Base-by-base conservation (phyloP, 1,139 yeast species). In the Saccharomyces hybrid region DNA sequence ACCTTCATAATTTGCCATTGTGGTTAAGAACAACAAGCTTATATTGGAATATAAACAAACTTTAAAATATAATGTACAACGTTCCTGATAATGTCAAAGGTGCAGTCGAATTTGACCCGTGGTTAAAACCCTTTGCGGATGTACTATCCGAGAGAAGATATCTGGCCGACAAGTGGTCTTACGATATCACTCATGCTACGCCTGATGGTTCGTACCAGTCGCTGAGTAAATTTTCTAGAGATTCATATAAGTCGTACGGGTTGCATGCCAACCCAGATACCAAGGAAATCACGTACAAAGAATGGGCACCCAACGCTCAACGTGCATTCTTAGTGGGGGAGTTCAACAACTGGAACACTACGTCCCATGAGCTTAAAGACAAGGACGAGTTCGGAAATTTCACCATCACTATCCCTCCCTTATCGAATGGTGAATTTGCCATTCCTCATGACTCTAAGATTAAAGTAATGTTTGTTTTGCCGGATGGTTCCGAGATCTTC, bases 231-330 rank as follows among this genome's bases (percentile, higher is more conserved):
- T 75, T 84, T 56, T 69, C 77, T 2, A 77, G 82, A 47, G 75
- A 76, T 54, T 68, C 76, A 7, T 93, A 89, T 70, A 75, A 83
- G 64, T 68, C 70, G 16, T 88, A 84, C 70, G 99, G 99, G 1
- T 74, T 93, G 59, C 91, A 88, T 63, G 83, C 86, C 16, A 73
- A 79, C 60, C 68, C 72, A 47, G 58, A 61, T 11, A 76, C 79
- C 48, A 82, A 82, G 55, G 76, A 79, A 13, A 80, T 91, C 51
- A 70, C 74, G 2, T 85, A 87, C 64, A 76, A 80, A 32, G 96
- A 91, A 71, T 91, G 96, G 82, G 90, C 95, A 2, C 99, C 98
- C 7, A 84, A 88, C 65, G 98, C 96, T 2, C 67, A 67, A 6
- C 75, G 70, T 50, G 97, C 95, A 1, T 78, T 82, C 50, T 70